Conservation (phyloP, 2,329 filamentous ascomycete genomes). For the Daldinia eschscholtzii region DNA sequence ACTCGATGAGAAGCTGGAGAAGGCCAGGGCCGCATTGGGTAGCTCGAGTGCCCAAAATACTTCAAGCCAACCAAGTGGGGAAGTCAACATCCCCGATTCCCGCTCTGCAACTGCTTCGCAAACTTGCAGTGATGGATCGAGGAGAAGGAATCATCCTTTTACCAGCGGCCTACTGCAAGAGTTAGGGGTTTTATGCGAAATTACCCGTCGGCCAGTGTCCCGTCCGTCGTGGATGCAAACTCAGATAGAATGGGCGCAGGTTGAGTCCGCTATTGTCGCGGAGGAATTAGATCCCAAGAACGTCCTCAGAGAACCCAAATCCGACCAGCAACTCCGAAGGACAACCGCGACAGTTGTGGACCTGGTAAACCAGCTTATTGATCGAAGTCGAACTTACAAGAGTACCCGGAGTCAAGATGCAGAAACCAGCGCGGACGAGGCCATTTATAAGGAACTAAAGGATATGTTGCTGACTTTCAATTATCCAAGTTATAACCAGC, state of each 20-base stretch:
- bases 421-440: slow-evolving; percentile 12
- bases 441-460: slow-evolving; percentile 41
- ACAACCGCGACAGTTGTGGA: slow-evolving; percentile 40
- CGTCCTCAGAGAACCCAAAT: slow-evolving; percentile 44
- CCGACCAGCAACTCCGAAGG: slow-evolving; percentile 28
- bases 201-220: slow-evolving; percentile 34
- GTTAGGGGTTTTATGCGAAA: slow-evolving; percentile 41
- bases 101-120: neutral
- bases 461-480: slow-evolving; percentile 28
- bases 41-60: slow-evolving; percentile 54
- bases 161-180: slow-evolving; percentile 40
- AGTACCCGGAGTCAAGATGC: slow-evolving; percentile 26
- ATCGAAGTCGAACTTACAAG: neutral
- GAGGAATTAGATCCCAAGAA: slow-evolving; percentile 44
- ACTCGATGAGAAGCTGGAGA: slow-evolving; percentile 72
- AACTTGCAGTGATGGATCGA: neutral
- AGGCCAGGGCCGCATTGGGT: slow-evolving; percentile 63
- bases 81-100: slow-evolving; percentile 1
- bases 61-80: slow-evolving; percentile 14
- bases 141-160: neutral
- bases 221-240: slow-evolving; percentile 42
- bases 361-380: slow-evolving; percentile 43
- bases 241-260: slow-evolving; percentile 48
- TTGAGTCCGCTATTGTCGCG: slow-evolving; percentile 45
- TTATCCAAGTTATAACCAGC: slow-evolving; percentile 47